Base-by-base conservation (phyloP, 108 stramenopile species). In the Discostella pseudostelligera region DNA sequence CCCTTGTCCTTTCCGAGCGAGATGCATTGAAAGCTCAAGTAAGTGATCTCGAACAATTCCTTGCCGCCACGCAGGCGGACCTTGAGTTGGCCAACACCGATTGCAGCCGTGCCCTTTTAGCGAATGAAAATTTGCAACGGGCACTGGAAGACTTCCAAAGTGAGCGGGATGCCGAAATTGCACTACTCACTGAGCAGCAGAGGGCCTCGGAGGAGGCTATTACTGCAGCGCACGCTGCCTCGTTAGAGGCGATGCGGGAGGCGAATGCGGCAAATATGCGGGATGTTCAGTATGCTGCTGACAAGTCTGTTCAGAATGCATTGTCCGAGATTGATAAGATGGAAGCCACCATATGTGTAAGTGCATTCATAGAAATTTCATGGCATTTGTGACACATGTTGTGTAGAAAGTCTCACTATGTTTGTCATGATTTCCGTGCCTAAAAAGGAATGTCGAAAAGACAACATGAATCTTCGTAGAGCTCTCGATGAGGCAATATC, bases 401-500 rank as follows among this genome's bases (percentile, higher is more conserved):
- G n/a, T n/a, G n/a, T 22, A 5, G 12, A 5, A 26, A 11, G 10
- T n/a, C 13, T 51, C 4, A 12, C 26, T 9, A 51, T 51, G 24
- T 13, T 50, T 56, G 55, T 6, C 32, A 17, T 39, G 19, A 19
- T 35, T 6, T 17, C 13, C 26, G 4, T 36, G 29, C 25, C 3
- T 13, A 6, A 67, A 44, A 36, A 72, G 61, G 69, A 78, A 71
- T 71, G 77, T 14, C 79, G 80, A 64, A 70, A 72, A 49, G 93
- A 95, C 40, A 92, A 92, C 64, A 44, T 79, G 32, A 87, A 89
- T 53, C 75, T 88, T 32, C 60, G 93, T 32, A 74, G 82, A 59
- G 87, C 89, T 19, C 83, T 95, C 5, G 90, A 95, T 51, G 90
- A 95, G 68, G 93, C 93, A 39, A 95, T 95, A 37, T 66, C 83